phyloP scores from a whole-genome alignment of 768 basidiomycete species.

The Auriscalpium orientale region DNA sequence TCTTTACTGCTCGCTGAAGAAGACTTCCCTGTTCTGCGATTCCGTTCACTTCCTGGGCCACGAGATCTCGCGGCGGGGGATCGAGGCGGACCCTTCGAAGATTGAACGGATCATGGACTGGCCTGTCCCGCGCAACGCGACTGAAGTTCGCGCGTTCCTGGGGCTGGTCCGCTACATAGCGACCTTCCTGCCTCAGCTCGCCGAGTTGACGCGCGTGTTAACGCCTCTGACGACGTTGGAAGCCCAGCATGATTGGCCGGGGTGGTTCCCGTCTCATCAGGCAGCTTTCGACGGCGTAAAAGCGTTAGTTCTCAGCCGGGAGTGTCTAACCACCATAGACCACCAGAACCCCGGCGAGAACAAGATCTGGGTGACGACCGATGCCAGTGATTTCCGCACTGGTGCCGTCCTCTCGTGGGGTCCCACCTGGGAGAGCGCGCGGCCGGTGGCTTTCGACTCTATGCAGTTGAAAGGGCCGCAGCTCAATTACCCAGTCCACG shows the following conservation, averaged over 20 bases:
- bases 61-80: slow-evolving; percentile 19
- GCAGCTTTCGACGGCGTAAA: slow-evolving; percentile 31
- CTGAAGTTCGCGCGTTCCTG: slow-evolving; percentile 12
- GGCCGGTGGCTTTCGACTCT: slow-evolving; percentile 28
- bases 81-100: slow-evolving; percentile 22
- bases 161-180: slow-evolving; percentile 24
- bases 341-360: slow-evolving; percentile 23
- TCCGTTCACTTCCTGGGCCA: slow-evolving; percentile 29
- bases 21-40: slow-evolving; percentile 11
- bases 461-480: slow-evolving; percentile 22
- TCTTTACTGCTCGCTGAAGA: slow-evolving; percentile 19
- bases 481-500: slow-evolving; percentile 31
- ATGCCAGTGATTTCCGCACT: slow-evolving; percentile 23
- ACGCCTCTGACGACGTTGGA: slow-evolving; percentile 20
- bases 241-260: slow-evolving; percentile 14
- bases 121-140: slow-evolving; percentile 16
- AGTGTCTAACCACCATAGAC: slow-evolving; percentile 26
- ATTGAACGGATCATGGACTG: slow-evolving; percentile 23
- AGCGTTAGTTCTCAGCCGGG: slow-evolving; percentile 15
- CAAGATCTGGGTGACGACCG: slow-evolving; percentile 28
- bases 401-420: slow-evolving; percentile 14
- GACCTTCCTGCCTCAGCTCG: slow-evolving; percentile 22
- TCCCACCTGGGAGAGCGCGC: slow-evolving; percentile 22
- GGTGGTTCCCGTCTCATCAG: slow-evolving; percentile 23
- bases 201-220: slow-evolving; percentile 22